Base-by-base conservation (phyloP, 139 green algal species). In the Closterium sp. region DNA sequence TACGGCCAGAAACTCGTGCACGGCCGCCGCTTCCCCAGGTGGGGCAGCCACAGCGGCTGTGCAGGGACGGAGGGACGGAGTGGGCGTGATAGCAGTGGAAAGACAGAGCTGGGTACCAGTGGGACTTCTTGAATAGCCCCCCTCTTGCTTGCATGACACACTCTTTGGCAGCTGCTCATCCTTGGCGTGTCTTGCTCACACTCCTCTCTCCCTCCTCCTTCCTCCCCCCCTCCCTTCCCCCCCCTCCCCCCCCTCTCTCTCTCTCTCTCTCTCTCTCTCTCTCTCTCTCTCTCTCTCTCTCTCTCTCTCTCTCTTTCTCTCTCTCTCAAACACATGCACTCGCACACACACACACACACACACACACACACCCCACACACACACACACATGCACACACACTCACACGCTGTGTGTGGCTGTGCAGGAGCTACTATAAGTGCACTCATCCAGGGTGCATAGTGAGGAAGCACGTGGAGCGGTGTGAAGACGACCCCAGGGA, bases 1-100 rank as follows among this genome's bases (percentile, higher is more conserved):
- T 96, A 96, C 87, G 95, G 95, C 34, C 95, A 96, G 92, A 96
- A 96, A 70, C 38, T 92, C 13, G 94, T 96, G 89, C 96, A 96
- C 79, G 94, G 91, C 70, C 94, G 92, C 22, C 32, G 70, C 31
- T 89, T 92, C 91, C 92, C 92, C 31, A 88, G 94, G 85, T 94
- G 31, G 4, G 50, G 5, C 38, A 45, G 13, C 50, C 9, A 10
- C 50, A 22, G 50, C n/a, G 45, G 45, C 11, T 17, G 45, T 70
- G 45, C 45, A 70, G 45, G 10, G 45, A 70, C 13, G 91, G 31
- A 91, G n/a, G 27, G 29, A 86, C 86, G 5, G 4, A 19, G 45
- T 2, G 45, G 45, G 45, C 6, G 11, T 22, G 45, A 19, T 70
- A 1, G 45, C 45, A 70, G 45, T 17, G 10, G 45, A 70, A 19